A percentile compares a stretch with the other conserved stretches of the same genome.
Conservation (phyloP, 495 filamentous ascomycete species). For the Xylaria cubensis region DNA sequence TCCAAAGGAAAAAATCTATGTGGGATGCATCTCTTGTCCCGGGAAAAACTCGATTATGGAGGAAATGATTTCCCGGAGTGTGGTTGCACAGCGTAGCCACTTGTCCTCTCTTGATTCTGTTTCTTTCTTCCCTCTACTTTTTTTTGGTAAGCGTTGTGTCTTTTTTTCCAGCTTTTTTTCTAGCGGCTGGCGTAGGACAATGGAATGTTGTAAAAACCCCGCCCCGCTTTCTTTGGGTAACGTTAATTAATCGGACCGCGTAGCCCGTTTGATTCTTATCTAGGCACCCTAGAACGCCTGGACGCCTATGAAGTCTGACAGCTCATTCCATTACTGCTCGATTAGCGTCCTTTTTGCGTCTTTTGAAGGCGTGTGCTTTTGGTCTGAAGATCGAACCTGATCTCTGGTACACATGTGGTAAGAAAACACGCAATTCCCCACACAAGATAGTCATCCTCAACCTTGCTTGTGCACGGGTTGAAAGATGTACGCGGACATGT, state of each 20-base stretch:
- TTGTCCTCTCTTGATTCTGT: slow-evolving; percentile 2
- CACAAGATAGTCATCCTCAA: slow-evolving; percentile 1
- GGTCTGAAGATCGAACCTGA: neutral
- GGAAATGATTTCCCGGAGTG: neutral
- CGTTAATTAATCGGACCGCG: slow-evolving; percentile 8
- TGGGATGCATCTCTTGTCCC: neutral
- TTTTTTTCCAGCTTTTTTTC: neutral
- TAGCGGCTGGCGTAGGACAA: neutral
- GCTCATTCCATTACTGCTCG: neutral
- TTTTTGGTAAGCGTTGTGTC: slow-evolving; percentile 6
- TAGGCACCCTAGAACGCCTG: slow-evolving; percentile 12
- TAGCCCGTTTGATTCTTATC: slow-evolving; percentile 13
- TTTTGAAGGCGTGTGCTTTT: neutral
- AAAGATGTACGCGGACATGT: slow-evolving; percentile 18
- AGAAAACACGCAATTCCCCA: slow-evolving; percentile 18
- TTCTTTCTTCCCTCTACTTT: neutral
- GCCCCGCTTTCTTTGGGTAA: slow-evolving; percentile 19
- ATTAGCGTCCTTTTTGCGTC: neutral
- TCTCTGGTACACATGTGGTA: slow-evolving; percentile 7
- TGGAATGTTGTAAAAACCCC: neutral
- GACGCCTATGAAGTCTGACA: slow-evolving; percentile 8
- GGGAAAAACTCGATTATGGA: neutral
- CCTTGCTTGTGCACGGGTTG: slow-evolving; percentile 10
- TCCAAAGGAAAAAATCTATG: neutral
- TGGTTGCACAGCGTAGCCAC: slow-evolving; percentile 14